phyloP scores from a whole-genome alignment of 192 early-diverging fungal species.

The Coemansia erecta region DNA sequence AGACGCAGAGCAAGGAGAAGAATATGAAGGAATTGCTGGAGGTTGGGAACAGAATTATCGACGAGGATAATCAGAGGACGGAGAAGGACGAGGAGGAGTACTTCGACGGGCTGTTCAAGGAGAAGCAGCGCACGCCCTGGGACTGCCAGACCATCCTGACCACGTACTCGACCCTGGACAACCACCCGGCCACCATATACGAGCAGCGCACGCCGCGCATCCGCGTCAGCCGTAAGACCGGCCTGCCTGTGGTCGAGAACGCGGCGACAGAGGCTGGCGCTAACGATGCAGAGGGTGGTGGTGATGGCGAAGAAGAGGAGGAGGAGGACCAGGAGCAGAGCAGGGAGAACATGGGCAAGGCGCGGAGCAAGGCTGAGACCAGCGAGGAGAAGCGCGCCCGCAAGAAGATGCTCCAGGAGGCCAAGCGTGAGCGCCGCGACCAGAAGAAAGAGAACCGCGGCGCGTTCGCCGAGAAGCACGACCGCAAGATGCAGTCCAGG shows the following conservation, averaged over 20 bases:
- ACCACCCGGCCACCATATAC: slow-evolving; percentile 81
- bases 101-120: slow-evolving; percentile 54
- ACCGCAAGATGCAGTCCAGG: slow-evolving; percentile 50
- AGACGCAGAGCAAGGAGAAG: slow-evolving; percentile 21
- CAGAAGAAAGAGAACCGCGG: slow-evolving; percentile 45
- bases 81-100: slow-evolving; percentile 47
- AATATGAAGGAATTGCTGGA: slow-evolving; percentile 38
- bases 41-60: slow-evolving; percentile 26
- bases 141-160: slow-evolving; percentile 89
- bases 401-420: slow-evolving; percentile 83
- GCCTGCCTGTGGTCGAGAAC: slow-evolving; percentile 61
- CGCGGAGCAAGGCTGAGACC: slow-evolving; percentile 79
- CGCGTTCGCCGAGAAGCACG: slow-evolving; percentile 38
- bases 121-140: slow-evolving; percentile 67
- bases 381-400: slow-evolving; percentile 91
- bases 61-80: slow-evolving; percentile 25
- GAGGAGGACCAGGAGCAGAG: slow-evolving; percentile 10
- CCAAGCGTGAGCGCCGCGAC: slow-evolving; percentile 55
- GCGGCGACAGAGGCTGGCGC: slow-evolving; percentile 8
- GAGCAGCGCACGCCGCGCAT: slow-evolving; percentile 63
- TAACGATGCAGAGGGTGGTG: slow-evolving; percentile 24
- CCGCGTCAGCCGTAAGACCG: slow-evolving; percentile 68
- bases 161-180: slow-evolving; percentile 93
- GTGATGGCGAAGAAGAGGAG: slow-evolving; percentile 25
- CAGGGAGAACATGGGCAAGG: slow-evolving; percentile 62